Base-by-base conservation (phyloP, 2,329 filamentous ascomycete genomes). In the Myriosclerotinia curreyana region DNA sequence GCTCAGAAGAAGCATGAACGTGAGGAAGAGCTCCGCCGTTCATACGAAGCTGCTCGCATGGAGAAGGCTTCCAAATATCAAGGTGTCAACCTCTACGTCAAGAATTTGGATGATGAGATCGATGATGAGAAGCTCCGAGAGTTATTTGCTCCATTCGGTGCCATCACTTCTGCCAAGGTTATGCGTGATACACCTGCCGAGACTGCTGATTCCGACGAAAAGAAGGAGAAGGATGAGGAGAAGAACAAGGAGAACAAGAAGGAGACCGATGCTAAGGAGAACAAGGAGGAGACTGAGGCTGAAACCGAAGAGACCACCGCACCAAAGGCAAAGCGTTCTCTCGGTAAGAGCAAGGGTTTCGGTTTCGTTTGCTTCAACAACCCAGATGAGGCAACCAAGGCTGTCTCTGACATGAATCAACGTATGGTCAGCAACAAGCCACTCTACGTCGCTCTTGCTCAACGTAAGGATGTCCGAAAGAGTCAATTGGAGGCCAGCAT, bases 1-100 rank as follows among this genome's bases (percentile, higher is more conserved):
- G 95, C 95, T 65, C 95, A 98, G 84, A 99, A 99, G 91, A 99
- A 99, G 86, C 95, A 98, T 78, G 95, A 99, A 83, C 95, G 95
- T 75, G 95, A 99, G 83, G 95, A 99, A 82, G 95, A 99, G 81
- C 88, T 99, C 67, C 93, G 95, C 82, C 96, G 92, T 84, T 96
- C 96, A 75, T 98, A 99, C 79, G 95, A 99, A 81, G 94, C 94
- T 75, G 92, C 92, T 74, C 94, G 95, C 74, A 84, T 96, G 74
- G 95, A 99, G 86, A 99, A 99, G 85, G 93, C 92, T 78, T 96
- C 87, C 82, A 99, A 99, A 84, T 99, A 99, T 81, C 92, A 96
- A 82, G 95, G 95, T 72, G 95, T 99, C 78, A 99, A 99, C 83
- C 86, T 99, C 58, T 99, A 99, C 83, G 95, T 99, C 82, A 99